Evolutionary conservation across 2,329 filamentous ascomycete genomes (phyloP).

Genomic region (Fusarium marasasianum): DNA sequence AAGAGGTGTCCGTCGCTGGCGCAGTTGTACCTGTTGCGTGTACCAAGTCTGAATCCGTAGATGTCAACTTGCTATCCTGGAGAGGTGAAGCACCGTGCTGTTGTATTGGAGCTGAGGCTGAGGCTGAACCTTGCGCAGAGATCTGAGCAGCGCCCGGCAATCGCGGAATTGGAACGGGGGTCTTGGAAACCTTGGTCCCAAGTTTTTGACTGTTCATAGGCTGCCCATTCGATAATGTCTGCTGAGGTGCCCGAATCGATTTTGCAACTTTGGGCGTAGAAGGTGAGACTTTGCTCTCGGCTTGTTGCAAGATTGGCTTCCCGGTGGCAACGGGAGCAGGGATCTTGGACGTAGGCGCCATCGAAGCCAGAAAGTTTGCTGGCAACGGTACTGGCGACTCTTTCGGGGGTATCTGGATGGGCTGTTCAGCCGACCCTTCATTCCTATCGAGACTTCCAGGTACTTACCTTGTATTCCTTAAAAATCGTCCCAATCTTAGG

Average conservation of each 20-base stretch:
- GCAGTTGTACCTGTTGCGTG: neutral
- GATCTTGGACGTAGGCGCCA: constrained; percentile 44
- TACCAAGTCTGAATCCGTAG: neutral
- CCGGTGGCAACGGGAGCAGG: constrained; percentile 27
- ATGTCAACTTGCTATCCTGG: neutral
- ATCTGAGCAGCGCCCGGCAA: constrained; percentile 22
- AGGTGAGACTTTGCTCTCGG: neutral
- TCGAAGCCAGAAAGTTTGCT: constrained; percentile 55
- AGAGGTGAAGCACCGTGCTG: neutral
- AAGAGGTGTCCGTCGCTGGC: neutral
- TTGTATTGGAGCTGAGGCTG: neutral
- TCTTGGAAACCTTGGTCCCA: constrained; percentile 34
- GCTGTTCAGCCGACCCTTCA: constrained; percentile 44
- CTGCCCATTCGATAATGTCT: constrained; percentile 14
- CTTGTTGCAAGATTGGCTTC: constrained; percentile 20
- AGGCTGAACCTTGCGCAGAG: neutral
- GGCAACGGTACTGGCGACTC: constrained; percentile 57
- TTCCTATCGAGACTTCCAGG: constrained; percentile 37
- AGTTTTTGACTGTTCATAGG: constrained; percentile 4
- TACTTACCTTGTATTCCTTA: constrained; percentile 49
- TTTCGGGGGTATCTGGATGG: constrained; percentile 49
- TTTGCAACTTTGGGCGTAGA: neutral
- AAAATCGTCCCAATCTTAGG: constrained; percentile 36
- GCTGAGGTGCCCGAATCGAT: constrained; percentile 1
- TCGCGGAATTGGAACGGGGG: constrained; percentile 47